Base-by-base conservation (phyloP, 345 rosid genomes). In the Sonneratia caseolaris region DNA sequence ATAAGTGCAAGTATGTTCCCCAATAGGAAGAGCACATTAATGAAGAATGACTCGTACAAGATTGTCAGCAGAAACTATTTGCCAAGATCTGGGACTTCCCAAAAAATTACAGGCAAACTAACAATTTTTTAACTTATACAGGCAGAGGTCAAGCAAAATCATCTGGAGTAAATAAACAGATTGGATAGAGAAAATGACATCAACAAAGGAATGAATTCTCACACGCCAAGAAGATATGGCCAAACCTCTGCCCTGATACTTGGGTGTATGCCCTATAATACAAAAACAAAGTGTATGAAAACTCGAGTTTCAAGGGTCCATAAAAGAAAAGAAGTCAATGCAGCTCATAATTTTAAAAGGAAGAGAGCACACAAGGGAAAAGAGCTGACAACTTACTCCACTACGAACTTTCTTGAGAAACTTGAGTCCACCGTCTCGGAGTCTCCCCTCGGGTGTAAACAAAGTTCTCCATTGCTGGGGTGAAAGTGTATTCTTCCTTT, bases 201-300 rank as follows among this genome's bases (percentile, higher is more conserved):
- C 68, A 27, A 38, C 27, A 68, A 42, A 45, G 59, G 6, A 64
- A n/a, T 18, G 68, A 45, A 65, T 65, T 76, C 99, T 90, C 86
- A 95, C 99, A 95, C 97, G 76, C 98, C 98, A 68, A 95, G 98
- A 69, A 95, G 98, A 76, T 89, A 92, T 0, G 99, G 99, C 99
- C 99, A 95, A 59, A 95, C 98, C 77, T 92, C 96, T 0, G 89
- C 75, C 61, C 98, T 86, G 74, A 95, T 87, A 82, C 82, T 84
- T 47, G 96, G 97, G 88, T 95, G 87, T 74, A 95, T 82, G 37
- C 99, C 99, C 99, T 95, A 43, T 76, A 87, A n/a, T 22, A 67
- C 62, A 55, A 0, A 74, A 36, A 69, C 3, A 65, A 61, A 51
- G 43, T 9, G 27, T 14, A 3, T 40, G 27, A 47, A 32, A 61